Percentiles rank a stretch among this genome's conserved stretches.
phyloP scores from a whole-genome alignment of 2,329 filamentous ascomycete genomes.

The Aspergillus oerlinghausenensis region DNA sequence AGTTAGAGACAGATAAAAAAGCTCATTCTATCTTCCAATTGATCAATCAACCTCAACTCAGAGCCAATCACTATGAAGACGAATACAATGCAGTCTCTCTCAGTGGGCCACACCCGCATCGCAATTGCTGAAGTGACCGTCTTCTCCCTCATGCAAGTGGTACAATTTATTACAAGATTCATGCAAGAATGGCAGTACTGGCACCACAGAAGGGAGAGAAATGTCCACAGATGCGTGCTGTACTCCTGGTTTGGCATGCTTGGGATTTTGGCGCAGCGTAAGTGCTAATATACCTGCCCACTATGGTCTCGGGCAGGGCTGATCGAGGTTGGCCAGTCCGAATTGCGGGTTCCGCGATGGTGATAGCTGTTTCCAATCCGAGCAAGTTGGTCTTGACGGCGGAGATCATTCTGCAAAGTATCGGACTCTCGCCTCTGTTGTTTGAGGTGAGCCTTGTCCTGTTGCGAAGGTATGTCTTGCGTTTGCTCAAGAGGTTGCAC shows the following conservation, averaged over 20 bases:
- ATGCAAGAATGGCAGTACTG: conserved; percentile 25
- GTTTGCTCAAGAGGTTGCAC: neutral
- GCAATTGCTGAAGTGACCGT: conserved; percentile 23
- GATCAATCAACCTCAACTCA: too few relatives aligned
- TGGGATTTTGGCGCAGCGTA: conserved; percentile 23
- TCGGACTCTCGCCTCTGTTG: conserved; percentile 26
- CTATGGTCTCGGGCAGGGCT: neutral
- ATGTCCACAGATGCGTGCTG: conserved; percentile 14
- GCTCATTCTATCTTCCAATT: too few relatives aligned
- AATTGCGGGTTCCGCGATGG: conserved; percentile 20
- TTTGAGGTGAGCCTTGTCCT: conserved; percentile 27
- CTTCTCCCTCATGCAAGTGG: conserved; percentile 19
- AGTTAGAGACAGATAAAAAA: too few relatives aligned
- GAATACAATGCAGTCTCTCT: too few relatives aligned
- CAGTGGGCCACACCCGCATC: conserved; percentile 2
- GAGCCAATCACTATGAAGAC: too few relatives aligned
- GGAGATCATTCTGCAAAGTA: conserved; percentile 19
- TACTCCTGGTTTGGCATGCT: conserved; percentile 27
- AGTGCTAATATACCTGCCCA: neutral
- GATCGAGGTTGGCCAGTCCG: conserved; percentile 14
- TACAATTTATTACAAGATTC: conserved; percentile 19
- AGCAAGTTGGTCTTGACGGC: conserved; percentile 16
- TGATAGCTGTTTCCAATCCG: conserved; percentile 16
- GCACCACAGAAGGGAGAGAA: conserved; percentile 20
- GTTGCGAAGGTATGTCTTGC: conserved; percentile 18